Base-by-base conservation (phyloP, 1,284 basidiomycete species). In the Puccinia coronata region DNA sequence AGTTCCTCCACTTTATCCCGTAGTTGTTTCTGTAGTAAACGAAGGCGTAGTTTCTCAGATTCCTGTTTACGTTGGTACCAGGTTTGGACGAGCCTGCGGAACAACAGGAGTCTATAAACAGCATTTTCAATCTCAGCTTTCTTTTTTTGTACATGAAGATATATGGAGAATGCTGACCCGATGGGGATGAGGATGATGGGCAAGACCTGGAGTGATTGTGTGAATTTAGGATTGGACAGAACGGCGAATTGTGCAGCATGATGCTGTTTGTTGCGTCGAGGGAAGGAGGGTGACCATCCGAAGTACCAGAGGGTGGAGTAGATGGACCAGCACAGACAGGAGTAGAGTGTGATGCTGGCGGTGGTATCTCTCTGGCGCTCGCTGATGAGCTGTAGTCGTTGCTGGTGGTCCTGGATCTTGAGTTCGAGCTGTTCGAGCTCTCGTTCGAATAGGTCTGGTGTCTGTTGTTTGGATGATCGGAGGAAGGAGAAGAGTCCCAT, bases 1-100 rank as follows among this genome's bases (percentile, higher is more conserved):
- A 99, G 93, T 85, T 98, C 96, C 83, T 97, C 96, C 41, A 99
- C 90, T 84, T 92, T 89, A 84, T 92, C 92, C 83, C 93, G 89
- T 16, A 98, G 88, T 0, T 88, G 86, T 53, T 73, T 74, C 55
- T 80, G 70, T 8, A 80, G 57, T 73, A 63, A 41, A 18, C 63
- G 55, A 18, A 78, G 39, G 47, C 73, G 43, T 36, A 74, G 25
- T 25, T 79, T 57, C 89, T 98, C 96, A 1, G 90, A 90, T 81
- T 92, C 91, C 1, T 92, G 92, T 85, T 93, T 94, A 75, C 92
- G 89, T 14, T 89, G 90, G 85, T 96, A 99, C 92, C 93, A 95
- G 84, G 92, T 89, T 84, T 93, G 92, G 65, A 96, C 91, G 71
- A 96, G 90, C 31, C 94, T 88, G 65, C 95, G 90, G 4, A 92